Evolutionary conservation across 345 rosid species (phyloP).

Genomic region (Streptanthus diversifolius): DNA sequence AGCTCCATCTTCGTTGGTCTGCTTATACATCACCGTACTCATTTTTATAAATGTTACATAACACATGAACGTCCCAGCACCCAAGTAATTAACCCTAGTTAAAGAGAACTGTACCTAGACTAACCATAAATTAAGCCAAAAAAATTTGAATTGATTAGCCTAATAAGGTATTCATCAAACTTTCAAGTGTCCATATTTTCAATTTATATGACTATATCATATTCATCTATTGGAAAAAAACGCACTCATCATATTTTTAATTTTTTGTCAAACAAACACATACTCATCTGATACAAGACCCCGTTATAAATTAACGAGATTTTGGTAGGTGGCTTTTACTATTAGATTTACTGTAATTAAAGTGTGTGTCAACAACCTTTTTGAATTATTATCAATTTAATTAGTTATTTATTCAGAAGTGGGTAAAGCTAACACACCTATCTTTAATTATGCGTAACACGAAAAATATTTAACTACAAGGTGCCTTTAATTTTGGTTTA

Average conservation of each 20-base stretch:
- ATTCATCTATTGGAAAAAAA: not conserved
- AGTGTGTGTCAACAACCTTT: slow-evolving; percentile 13
- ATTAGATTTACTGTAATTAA: slow-evolving; percentile 5
- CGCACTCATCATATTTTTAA: not conserved
- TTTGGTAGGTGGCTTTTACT: slow-evolving; percentile 3
- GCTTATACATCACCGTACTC: no score
- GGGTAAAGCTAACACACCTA: slow-evolving; percentile 37
- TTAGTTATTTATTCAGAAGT: slow-evolving; percentile 21
- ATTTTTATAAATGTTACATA: not conserved
- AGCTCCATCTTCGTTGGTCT: no score
- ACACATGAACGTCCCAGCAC: no score
- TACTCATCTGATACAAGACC: not conserved
- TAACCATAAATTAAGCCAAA: not conserved
- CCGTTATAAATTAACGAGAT: not conserved
- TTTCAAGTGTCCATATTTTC: not conserved
- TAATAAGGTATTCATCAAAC: not conserved
- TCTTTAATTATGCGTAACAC: not conserved
- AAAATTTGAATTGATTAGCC: not conserved
- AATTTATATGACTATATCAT: no score
- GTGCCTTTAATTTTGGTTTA: not conserved
- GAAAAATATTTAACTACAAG: not conserved
- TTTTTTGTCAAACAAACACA: not conserved
- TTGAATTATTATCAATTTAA: slow-evolving; percentile 20
- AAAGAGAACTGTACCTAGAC: not conserved
- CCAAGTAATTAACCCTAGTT: not conserved